Percentiles rank a stretch among this genome's conserved stretches.
Conservation (phyloP, 371 early-diverging fungal species). For the Homolaphlyctis polyrhiza region DNA sequence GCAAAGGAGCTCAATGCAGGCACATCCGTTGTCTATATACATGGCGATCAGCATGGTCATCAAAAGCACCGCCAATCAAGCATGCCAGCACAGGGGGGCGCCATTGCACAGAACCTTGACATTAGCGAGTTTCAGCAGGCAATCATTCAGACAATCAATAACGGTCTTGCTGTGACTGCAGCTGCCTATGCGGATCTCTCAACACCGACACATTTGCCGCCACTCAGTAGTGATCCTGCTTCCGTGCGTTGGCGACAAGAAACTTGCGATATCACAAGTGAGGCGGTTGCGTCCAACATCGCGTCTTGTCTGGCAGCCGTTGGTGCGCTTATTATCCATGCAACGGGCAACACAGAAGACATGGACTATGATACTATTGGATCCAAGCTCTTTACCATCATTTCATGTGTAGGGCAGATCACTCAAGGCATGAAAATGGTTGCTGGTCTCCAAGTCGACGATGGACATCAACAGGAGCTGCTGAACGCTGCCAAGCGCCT, state of each 20-base stretch:
- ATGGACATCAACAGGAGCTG: constrained; percentile 27
- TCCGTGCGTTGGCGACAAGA: constrained; percentile 45
- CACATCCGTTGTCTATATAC: constrained; percentile 12
- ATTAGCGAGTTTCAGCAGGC: constrained; percentile 35
- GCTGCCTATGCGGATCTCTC: constrained; percentile 25
- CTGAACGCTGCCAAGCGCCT: constrained; percentile 28
- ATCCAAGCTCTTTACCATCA: constrained; percentile 28
- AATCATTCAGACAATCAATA: constrained; percentile 29
- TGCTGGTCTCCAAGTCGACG: constrained; percentile 20
- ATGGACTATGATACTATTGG: constrained; percentile 42
- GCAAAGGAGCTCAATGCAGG: constrained; percentile 19
- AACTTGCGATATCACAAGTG: constrained; percentile 38
- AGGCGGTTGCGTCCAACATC: constrained; percentile 34
- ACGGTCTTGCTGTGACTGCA: constrained; percentile 35
- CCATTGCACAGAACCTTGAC: constrained; percentile 18
- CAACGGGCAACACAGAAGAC: constrained; percentile 27
- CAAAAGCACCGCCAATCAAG: not conserved
- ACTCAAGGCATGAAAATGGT: constrained; percentile 39
- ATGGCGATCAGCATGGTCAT: constrained; percentile 10
- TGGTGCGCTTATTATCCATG: constrained; percentile 34
- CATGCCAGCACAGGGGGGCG: not conserved
- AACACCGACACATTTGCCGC: constrained; percentile 31
- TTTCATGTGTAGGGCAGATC: constrained; percentile 33
- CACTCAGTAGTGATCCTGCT: constrained; percentile 34
- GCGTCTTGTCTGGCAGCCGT: constrained; percentile 37